Evolutionary conservation across 2,329 filamentous ascomycete species (phyloP).

Genomic region (Apiospora sp.): DNA sequence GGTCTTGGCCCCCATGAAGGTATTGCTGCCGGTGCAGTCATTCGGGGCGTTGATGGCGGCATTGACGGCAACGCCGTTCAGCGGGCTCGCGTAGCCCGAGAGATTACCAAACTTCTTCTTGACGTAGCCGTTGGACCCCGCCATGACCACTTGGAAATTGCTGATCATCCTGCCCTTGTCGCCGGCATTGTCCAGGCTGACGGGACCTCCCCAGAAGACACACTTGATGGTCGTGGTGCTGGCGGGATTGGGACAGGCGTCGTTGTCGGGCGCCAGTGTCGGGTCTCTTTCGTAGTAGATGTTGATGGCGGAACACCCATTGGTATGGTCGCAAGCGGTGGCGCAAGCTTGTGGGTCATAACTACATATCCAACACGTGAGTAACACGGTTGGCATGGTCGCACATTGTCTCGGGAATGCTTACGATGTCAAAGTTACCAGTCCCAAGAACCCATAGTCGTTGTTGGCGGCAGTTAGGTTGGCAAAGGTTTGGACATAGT

Average conservation of each 20-base stretch:
- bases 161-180: slow-evolving; percentile 34
- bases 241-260: slow-evolving; percentile 33
- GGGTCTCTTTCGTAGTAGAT: slow-evolving; percentile 43
- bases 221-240: slow-evolving; percentile 41
- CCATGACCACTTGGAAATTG: slow-evolving; percentile 46
- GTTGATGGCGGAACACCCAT: slow-evolving; percentile 39
- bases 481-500: slow-evolving; percentile 43
- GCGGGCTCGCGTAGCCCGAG: slow-evolving; percentile 28
- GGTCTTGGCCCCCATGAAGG: slow-evolving; percentile 42
- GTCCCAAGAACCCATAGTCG: slow-evolving; percentile 44
- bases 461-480: slow-evolving; percentile 40
- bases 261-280: slow-evolving; percentile 32
- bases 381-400: too few relatives aligned
- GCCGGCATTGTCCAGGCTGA: slow-evolving; percentile 34
- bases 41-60: slow-evolving; percentile 40
- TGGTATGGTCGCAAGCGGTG: slow-evolving; percentile 34
- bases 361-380: too few relatives aligned
- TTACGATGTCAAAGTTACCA: slow-evolving; percentile 29
- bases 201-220: slow-evolving; percentile 40
- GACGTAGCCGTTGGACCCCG: slow-evolving; percentile 50
- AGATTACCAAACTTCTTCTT: slow-evolving; percentile 32
- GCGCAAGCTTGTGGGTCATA: slow-evolving; percentile 38
- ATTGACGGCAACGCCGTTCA: slow-evolving; percentile 36
- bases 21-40: slow-evolving; percentile 36
- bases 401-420: too few relatives aligned